These are phyloP conservation scores for Grosmannia clavigera DNA, from an alignment of 2,329 filamentous ascomycete species.

Conservation along the genomic window DNA sequence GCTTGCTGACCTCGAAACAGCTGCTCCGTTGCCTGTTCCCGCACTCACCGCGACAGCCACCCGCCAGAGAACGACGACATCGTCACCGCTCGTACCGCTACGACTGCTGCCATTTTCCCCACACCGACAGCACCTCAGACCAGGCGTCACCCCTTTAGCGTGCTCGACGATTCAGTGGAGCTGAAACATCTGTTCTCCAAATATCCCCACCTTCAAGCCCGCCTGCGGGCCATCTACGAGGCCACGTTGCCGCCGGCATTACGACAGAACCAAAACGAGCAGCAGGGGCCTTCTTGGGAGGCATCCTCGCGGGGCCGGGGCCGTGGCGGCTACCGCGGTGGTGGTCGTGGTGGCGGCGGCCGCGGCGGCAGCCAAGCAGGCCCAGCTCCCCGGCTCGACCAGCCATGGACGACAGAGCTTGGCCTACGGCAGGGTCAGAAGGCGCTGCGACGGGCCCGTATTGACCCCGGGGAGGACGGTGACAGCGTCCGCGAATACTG, in stretches of 20 bases:
- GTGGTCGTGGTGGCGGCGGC: neutral
- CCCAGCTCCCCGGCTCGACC: constrained; percentile 1
- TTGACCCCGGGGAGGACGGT: constrained; percentile 38
- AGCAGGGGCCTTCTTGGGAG: neutral
- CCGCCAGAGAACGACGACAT: constrained; percentile 12
- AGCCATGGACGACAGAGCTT: constrained; percentile 43
- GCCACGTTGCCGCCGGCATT: constrained; percentile 35
- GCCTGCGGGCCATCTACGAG: constrained; percentile 35
- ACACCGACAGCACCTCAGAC: neutral
- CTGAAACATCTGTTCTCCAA: constrained; percentile 37
- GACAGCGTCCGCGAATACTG: constrained; percentile 50
- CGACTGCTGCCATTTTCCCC: neutral
- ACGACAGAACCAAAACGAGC: neutral
- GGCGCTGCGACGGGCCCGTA: constrained; percentile 37
- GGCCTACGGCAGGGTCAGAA: constrained; percentile 44
- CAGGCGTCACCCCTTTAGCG: constrained; percentile 32
- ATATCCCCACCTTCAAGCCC: constrained; percentile 36
- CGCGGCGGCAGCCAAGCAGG: neutral
- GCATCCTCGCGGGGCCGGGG: neutral
- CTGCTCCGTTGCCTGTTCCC: constrained; percentile 45
- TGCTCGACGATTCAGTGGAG: constrained; percentile 37
- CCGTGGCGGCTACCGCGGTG: neutral
- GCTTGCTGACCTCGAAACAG: constrained; percentile 19
- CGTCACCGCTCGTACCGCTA: neutral
- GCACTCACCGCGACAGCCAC: constrained; percentile 19